Base-by-base conservation (phyloP, 805 yeast genomes). In the Henningerozyma blattae region DNA sequence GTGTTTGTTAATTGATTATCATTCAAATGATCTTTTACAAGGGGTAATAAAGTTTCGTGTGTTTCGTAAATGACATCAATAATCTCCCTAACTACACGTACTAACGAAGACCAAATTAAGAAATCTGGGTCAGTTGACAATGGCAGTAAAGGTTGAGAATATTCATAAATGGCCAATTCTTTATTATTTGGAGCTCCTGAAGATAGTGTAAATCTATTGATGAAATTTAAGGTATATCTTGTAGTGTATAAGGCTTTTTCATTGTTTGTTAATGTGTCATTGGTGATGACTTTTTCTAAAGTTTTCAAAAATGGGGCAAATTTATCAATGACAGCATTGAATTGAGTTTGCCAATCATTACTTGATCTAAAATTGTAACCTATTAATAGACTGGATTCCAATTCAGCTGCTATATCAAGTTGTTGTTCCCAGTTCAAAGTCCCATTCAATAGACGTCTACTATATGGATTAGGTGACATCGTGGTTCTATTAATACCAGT, bases 331-430 rank as follows among this genome's bases (percentile, higher is more conserved):
- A 75, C 65, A 22, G 55, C 61, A 31, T 61, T 63, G 0, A 76
- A 65, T 3, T 66, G 54, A n/a, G 52, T 38, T 43, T 68, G 75
- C 83, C 84, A 76, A 45, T 76, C 52, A 0, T 69, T 72, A 10
- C 69, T 62, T 5, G 45, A 26, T 27, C 49, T 52, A 4, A 73
- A 69, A 35, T 63, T 54, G 16, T 57, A 60, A 2, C 59, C 61
- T 0, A 49, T 27, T 15, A 40, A 24, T 9, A 65, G 40, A 8
- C 47, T 41, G 0, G 30, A 15, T 22, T 54, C 65, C 17, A 74
- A 41, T 7, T 59, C 62, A 4, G 35, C 26, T 3, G 65, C 43
- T 12, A 74, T 45, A 2, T 56, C 56, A 1, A 45, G 41, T 38
- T 62, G 64, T 12, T 59, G 29, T 1, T 52, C 60, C 12, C 33